Evolutionary conservation across 495 filamentous ascomycete genomes (phyloP), one percentile per base, ranked within the genome.

Genomic region (Umbilicaria muhlenbergii): DNA sequence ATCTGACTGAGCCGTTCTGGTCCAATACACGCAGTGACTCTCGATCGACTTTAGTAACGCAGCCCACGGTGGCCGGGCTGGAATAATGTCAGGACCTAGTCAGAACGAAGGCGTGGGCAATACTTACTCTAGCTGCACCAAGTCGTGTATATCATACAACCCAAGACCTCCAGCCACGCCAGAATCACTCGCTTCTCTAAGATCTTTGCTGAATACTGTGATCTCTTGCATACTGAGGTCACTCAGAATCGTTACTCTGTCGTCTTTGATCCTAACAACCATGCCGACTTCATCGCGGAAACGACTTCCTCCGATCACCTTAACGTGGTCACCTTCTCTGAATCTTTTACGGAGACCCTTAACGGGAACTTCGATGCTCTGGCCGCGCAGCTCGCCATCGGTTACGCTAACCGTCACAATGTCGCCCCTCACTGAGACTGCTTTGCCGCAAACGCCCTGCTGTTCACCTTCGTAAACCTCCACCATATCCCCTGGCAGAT

Each of bases 381-480:
- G 83, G 13, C 92, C 92, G 35, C 63, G 67, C 19, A 95, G 67
- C 14, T 79, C 78, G 34, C 92, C 92, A 52, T 89, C 80, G 2
- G 74, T 80, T n/a, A 96, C 86, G 51, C 72, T 66, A 51, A 99
- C 69, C 11, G 85, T 86, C 34, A 99, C 86, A 58, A 99, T 94
- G 48, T 95, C 86, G 19, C 77, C 78, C 13, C 83, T 78, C n/a
- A 94, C 89, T 21, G 86, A 81, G 24, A 81, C 76, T 1, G 83
- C 86, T 52, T 78, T 84, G 50, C 92, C 92, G 32, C 80, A 63
- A 15, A 95, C 77, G 38, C 92, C 92, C 48, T 83, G 83, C 58
- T 99, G 92, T 62, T 99, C 92, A 45, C 92, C 92, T 47, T 92
- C 78, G 54, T 86, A 96, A 36, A 99, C 83, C 58, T 96, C 92